A percentile compares a stretch with the other conserved stretches of the same genome.
These are phyloP conservation scores for button mushroom (Agaricus bisporus) DNA, from an alignment of 768 basidiomycete species.

Conservation along the genomic window DNA sequence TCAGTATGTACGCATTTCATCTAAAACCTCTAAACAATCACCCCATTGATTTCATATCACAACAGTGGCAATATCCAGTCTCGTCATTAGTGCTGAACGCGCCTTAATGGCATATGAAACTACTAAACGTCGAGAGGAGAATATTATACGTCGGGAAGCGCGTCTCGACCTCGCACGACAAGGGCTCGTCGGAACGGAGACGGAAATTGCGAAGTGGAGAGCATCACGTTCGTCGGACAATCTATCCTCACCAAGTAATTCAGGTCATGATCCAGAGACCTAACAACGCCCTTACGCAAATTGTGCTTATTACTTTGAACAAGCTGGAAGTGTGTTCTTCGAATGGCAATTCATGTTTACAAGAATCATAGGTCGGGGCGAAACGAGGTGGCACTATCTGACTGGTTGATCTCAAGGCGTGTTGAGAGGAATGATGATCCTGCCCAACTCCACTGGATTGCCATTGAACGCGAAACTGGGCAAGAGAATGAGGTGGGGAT, in stretches of 20 bases:
- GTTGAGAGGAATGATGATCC: not conserved
- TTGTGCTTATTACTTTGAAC: not conserved
- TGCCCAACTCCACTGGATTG: not conserved
- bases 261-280: not conserved
- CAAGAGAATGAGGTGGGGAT: slow-evolving; percentile 33
- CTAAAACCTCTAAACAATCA: slow-evolving; percentile 9
- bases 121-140: slow-evolving; percentile 59
- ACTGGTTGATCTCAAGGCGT: not conserved
- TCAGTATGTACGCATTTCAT: slow-evolving; percentile 49
- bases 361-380: not conserved
- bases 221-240: slow-evolving; percentile 18
- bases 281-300: not conserved
- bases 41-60: not conserved
- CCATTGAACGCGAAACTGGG: slow-evolving; percentile 31
- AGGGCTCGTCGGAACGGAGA: slow-evolving; percentile 57
- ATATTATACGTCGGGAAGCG: slow-evolving; percentile 60
- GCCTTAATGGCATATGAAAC: slow-evolving; percentile 71
- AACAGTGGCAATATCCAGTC: slow-evolving; percentile 56
- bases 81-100: slow-evolving; percentile 58
- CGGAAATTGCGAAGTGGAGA: slow-evolving; percentile 80
- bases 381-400: slow-evolving; percentile 1
- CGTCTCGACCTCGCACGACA: slow-evolving; percentile 61
- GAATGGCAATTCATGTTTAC: not conserved
- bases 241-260: slow-evolving; percentile 20
- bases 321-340: not conserved